Evolutionary conservation across 176 grass and related monocot species (phyloP), one percentile per base, ranked within the genome.

Genomic region (Saccharum officinarum): DNA sequence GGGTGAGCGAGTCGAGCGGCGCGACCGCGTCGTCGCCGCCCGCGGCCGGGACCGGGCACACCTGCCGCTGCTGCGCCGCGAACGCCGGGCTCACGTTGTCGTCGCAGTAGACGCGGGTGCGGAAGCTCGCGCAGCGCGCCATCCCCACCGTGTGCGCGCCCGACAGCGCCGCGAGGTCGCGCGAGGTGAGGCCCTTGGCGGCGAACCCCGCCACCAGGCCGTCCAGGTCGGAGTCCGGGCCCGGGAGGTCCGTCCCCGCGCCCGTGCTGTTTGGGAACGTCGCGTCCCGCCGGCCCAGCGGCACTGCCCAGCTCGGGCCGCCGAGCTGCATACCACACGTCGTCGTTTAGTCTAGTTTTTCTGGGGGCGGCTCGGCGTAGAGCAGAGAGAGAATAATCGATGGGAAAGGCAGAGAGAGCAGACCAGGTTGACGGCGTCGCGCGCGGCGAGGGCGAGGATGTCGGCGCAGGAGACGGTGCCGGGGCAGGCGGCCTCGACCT

Each of bases 291-390:
- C 90, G 92, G 11, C 95, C 95, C 2, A 97, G 85, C 5, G 79
- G 88, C 47, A 95, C 95, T 2, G 80, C 77, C 95, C 92, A 95
- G 52, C 77, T 91, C 68, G 95, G 95, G 4, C 92, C 95, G 54
- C 95, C 95, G 3, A 97, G 88, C 92, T 97, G 14, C 14, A 49
- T 3, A 14, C 14, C 14, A 17, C 47, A 50, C 15, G 47, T 0
- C 15, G 34, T 5, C 16, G 50, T 5, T 54, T 16, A 17, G 49
- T 6, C 3, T 50, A 50, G 14, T 47, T 45, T 3, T 13, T 1
- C 44, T 46, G 8, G 46, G 46, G 10, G 46, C 14, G 0, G 33
- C 33, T 3, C 33, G 33, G 3, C 33, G 14, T 4, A 17, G 42
- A 34, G 10, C 4, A 18, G 15, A 13, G 12, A 23, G n/a, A n/a